Base-by-base conservation (phyloP, 2,329 filamentous ascomycete genomes). In the Epichloe brachyelytri region DNA sequence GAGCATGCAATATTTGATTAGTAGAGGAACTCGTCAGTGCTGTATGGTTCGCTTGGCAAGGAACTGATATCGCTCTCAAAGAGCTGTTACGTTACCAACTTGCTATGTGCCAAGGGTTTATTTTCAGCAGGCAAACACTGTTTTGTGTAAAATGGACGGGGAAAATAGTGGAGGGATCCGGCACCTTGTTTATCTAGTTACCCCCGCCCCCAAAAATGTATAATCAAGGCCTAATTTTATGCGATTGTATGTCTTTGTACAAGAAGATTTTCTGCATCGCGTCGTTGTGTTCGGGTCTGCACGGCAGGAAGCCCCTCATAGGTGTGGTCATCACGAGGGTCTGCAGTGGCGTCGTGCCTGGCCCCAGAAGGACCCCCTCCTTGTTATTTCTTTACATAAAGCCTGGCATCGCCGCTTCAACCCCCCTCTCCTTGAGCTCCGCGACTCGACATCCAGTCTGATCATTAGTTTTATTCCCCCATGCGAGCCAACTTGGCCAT, bases 241-340 rank as follows among this genome's bases (percentile, higher is more conserved):
- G 26, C n/a, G 11, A 34, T 33, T 44, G 2, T 12, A n/a, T 8
- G 19, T 17, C 6, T 33, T 30, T 43, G 15, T 7, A 43, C 14
- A 17, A 43, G 22, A 33, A 30, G 3, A 10, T 11, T 30, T 30
- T 10, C 26, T 30, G 26, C 26, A 30, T 30, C 26, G 26, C 3
- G 26, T 30, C 26, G 26, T 30, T 30, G 26, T 30, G 10, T 30
- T 10, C 8, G 26, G 26, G 26, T 30, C 26, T 30, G 26, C 43
- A 19, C 26, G 43, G 19, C 26, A 14, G 43, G 26, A 10, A 8
- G 6, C 26, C 43, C 26, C 43, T 46, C 44, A 36, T 36, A 36
- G 36, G 7, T 20, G 33, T 36, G 20, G n/a, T 26, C 33, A 52
- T 52, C 46, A 52, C 46, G 51, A 52, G 51, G 51, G 46, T 52